Base-by-base conservation (phyloP, 2,329 filamentous ascomycete species). In the Fusarium multiceps region DNA sequence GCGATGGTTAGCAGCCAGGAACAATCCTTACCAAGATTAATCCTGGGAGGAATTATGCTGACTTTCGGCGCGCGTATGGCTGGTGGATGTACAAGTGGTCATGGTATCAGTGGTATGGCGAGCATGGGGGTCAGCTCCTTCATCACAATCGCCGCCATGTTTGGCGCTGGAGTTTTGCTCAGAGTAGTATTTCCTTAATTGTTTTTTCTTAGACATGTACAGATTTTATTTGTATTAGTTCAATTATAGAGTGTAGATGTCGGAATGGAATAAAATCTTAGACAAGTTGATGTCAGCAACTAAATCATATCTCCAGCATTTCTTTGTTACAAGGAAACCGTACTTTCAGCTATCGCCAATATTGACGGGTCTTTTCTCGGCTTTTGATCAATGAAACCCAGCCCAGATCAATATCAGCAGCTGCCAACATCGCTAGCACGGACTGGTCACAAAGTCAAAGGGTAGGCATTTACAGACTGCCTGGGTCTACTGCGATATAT, bases 61-160 rank as follows among this genome's bases (percentile, higher is more conserved):
- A 23, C 21, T 0, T 65, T 65, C 4, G 62, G 62, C 0, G 62
- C 62, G 16, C 62, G 62, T 12, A 60, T 27, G 10, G 62, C 60
- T 25, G 62, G 62, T 7, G 62, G 62, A 21, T 65, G 62, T 12
- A 65, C 62, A 4, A 65, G 62, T 21, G 62, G 62, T 2, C 62
- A 65, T 27, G 62, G 62, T 7, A 65, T 65, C 1, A 65, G 61
- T 14, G 62, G 62, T 3, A 66, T 65, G 61, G 62, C 62, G 0
- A 65, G 27, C 6, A 66, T 65, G 61, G 59, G 61, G 6, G 4
- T 59, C 7, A 64, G 61, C 6, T 65, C 62, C 0, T 60, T 66
- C 10, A 28, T 60, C 3, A 54, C 54, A 5, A 30, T 65, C 2
- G 21, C 27, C 1, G 65, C 34, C 2, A 59, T 65, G 61, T 65